phyloP scores from a whole-genome alignment of 2,329 filamentous ascomycete species.

The Lomentospora prolificans region DNA sequence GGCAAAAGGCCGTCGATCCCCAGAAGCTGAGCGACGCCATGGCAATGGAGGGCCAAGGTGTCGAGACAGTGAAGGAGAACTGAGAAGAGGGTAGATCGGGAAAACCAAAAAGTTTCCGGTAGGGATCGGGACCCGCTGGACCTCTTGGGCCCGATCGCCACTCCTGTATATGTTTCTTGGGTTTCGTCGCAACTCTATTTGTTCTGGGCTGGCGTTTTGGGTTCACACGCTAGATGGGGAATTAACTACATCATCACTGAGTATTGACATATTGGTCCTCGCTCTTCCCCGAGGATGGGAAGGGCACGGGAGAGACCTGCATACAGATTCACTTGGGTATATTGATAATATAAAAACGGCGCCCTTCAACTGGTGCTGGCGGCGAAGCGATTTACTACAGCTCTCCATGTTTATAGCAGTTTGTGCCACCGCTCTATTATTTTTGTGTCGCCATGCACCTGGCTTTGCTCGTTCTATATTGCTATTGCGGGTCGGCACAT shows the following conservation, averaged over 20 bases:
- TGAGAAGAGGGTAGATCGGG: background rate
- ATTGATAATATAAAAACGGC: background rate
- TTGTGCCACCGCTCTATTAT: background rate
- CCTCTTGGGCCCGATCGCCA: no score
- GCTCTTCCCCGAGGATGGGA: background rate
- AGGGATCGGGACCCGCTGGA: no score
- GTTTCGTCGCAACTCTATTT: background rate
- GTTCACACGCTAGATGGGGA: background rate
- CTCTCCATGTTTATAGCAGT: background rate
- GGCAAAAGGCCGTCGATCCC: constrained; percentile 6
- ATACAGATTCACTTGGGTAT: no score
- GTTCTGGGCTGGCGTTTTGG: background rate
- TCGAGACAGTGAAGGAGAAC: background rate
- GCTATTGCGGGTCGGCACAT: no score
- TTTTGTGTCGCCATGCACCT: background rate
- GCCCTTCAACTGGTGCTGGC: background rate
- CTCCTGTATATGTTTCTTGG: background rate
- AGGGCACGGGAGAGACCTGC: background rate
- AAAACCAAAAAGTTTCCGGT: no score
- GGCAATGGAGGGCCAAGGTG: background rate
- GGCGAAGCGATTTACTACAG: no score
- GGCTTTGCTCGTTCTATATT: no score
- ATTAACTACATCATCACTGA: background rate
- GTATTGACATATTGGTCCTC: background rate
- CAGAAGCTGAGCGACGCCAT: constrained; percentile 7